phyloP scores from a whole-genome alignment of 2,329 filamentous ascomycete species.

The Cryphonectria radicalis region DNA sequence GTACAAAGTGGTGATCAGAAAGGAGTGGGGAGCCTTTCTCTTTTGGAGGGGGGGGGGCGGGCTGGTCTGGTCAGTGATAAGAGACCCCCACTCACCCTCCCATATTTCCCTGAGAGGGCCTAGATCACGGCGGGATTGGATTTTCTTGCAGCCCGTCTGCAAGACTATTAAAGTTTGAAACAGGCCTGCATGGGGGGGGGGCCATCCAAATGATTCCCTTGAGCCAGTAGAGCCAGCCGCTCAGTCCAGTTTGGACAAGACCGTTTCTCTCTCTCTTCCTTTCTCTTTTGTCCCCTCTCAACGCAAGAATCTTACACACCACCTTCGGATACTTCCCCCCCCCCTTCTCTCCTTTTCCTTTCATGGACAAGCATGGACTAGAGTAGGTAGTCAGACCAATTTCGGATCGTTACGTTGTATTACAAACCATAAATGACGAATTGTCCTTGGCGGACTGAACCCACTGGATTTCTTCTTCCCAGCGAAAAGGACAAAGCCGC shows the following conservation, averaged over 20 bases:
- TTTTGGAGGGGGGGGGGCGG: no score
- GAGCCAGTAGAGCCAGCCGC: neutral
- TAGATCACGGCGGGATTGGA: neutral
- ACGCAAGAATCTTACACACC: neutral
- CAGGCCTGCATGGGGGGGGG: neutral
- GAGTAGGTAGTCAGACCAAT: neutral
- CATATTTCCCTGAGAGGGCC: neutral
- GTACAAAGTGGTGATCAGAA: no score
- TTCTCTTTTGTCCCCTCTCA: neutral
- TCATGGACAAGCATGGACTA: neutral
- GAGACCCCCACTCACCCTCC: neutral
- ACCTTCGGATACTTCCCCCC: neutral
- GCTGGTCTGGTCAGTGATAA: neutral
- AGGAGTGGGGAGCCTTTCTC: no score
- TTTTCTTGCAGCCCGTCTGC: neutral
- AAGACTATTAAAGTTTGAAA: slow-evolving; percentile 7
- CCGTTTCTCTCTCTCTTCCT: no score
- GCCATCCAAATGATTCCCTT: neutral
- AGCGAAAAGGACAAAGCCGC: neutral
- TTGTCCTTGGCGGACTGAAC: neutral
- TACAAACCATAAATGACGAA: no score
- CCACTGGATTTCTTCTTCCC: neutral
- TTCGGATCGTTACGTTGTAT: neutral
- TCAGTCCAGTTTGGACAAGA: no score
- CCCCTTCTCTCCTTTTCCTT: neutral